Base-by-base conservation (phyloP, 805 yeast species). In the Metschnikowia sp. region DNA sequence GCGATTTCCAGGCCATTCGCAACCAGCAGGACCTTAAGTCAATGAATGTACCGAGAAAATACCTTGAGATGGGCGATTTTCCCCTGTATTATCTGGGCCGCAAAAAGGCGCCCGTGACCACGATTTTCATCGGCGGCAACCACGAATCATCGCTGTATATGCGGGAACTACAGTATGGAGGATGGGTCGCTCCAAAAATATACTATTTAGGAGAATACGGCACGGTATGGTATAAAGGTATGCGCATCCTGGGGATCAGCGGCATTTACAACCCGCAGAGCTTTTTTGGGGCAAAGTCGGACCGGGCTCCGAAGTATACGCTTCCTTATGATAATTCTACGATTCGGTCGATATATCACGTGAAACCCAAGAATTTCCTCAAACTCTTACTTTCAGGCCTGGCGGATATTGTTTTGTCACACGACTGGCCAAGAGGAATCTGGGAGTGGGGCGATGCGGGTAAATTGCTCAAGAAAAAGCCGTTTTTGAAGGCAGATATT, bases 371-470 rank as follows among this genome's bases (percentile, higher is more conserved):
- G 45, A 86, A 85, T 47, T 79, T 78, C 46, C 52, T 81, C 33
- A 86, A 85, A 51, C 66, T 88, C 55, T 65, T 71, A 54, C 54
- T 77, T 56, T 56, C 77, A 49, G 49, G 55, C 10, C 15, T 37
- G 13, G 40, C 81, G 6, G 86, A 88, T 55, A 61, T 90, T 1
- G 73, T 85, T 61, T 50, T 92, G 44, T 79, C 88, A 31, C 99
- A 94, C 65, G 99, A 94, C 69, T 94, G 99, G 99, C 99, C 99
- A 0, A 82, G 75, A 36, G 88, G 86, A 3, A 82, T 91, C 9
- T 85, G 77, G 37, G 66, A 79, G 5, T 67, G 77, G 62, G 98
- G 97, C 0, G 64, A 86, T 56, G 13, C 72, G n/a, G 52, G 63
- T 0, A 48, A 56, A 22, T 67, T 94, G 10, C 57, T 92, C 22